These are phyloP conservation scores for Chamaenerion angustifolium DNA, from an alignment of 345 rosid genomes.

Conservation along the genomic window DNA sequence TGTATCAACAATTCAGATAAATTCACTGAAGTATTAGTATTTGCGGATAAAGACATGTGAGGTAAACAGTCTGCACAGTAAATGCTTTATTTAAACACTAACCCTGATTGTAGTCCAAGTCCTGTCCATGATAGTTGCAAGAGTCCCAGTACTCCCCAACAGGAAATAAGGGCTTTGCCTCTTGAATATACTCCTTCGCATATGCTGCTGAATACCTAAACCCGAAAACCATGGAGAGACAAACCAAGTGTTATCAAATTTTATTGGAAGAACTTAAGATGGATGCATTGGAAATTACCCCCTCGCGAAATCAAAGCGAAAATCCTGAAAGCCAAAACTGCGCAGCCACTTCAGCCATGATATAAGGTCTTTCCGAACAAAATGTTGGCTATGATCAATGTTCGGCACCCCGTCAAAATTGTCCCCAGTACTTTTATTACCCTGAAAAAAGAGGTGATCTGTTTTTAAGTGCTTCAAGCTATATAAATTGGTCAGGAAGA, in stretches of 20 bases:
- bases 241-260: background rate
- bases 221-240: constrained; percentile 7
- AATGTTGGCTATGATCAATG: constrained; percentile 71
- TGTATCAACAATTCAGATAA: background rate
- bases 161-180: constrained; percentile 64
- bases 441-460: constrained; percentile 24
- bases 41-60: no score
- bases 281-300: constrained; percentile 34
- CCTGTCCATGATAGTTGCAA: constrained; percentile 49
- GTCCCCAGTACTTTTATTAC: constrained; percentile 78
- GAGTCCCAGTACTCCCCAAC: constrained; percentile 95
- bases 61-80: no score
- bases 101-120: constrained; percentile 84
- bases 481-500: no score
- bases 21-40: no score
- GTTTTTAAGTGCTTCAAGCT: no score
- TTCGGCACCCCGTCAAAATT: constrained; percentile 88
- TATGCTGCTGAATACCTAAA: constrained; percentile 60
- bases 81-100: background rate
- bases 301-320: constrained; percentile 82
- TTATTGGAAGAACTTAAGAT: no score
- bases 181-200: constrained; percentile 80
- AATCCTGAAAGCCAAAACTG: constrained; percentile 65
- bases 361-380: constrained; percentile 75
- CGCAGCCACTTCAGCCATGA: constrained; percentile 73